These are phyloP conservation scores for Cucurbita argyrosperma DNA, from an alignment of 306 rosid species.

Conservation along the genomic window DNA sequence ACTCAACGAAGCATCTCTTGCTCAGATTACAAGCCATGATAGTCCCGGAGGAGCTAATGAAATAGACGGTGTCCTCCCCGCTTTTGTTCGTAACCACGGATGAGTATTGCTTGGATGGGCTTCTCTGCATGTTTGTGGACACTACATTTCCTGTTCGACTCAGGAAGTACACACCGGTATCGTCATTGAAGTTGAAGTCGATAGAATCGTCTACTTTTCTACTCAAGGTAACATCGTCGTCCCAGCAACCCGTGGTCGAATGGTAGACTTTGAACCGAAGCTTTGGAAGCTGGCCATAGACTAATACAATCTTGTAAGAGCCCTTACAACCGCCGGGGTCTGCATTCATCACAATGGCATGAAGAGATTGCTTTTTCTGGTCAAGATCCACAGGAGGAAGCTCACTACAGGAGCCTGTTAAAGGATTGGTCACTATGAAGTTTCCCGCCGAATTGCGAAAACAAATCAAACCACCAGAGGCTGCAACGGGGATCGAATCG, in stretches of 20 bases:
- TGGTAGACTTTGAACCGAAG: slow-evolving; percentile 42
- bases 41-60: slow-evolving; percentile 65
- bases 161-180: slow-evolving; percentile 68
- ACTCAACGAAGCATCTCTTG: slow-evolving; percentile 46
- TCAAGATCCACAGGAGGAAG: slow-evolving; percentile 44
- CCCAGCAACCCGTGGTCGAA: slow-evolving; percentile 53
- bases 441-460: slow-evolving; percentile 41
- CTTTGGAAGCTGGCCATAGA: slow-evolving; percentile 57
- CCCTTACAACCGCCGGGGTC: slow-evolving; percentile 6
- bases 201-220: slow-evolving; percentile 26
- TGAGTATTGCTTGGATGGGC: slow-evolving; percentile 83
- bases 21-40: slow-evolving; percentile 60
- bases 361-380: slow-evolving; percentile 31
- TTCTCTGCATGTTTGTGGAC: slow-evolving; percentile 79
- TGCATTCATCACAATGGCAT: slow-evolving; percentile 67
- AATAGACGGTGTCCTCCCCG: slow-evolving; percentile 47
- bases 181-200: slow-evolving; percentile 41
- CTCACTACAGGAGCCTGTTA: slow-evolving; percentile 40
- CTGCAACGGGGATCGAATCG: slow-evolving; percentile 70
- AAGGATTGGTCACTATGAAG: slow-evolving; percentile 50
- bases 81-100: slow-evolving; percentile 46
- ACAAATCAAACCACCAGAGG: slow-evolving; percentile 79
- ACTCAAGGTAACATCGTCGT: slow-evolving; percentile 30
- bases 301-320: slow-evolving; percentile 52
- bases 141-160: slow-evolving; percentile 82